Percentiles rank a stretch among this genome's conserved stretches.
Conservation (phyloP, 768 basidiomycete species). For the Amanita muscaria region DNA sequence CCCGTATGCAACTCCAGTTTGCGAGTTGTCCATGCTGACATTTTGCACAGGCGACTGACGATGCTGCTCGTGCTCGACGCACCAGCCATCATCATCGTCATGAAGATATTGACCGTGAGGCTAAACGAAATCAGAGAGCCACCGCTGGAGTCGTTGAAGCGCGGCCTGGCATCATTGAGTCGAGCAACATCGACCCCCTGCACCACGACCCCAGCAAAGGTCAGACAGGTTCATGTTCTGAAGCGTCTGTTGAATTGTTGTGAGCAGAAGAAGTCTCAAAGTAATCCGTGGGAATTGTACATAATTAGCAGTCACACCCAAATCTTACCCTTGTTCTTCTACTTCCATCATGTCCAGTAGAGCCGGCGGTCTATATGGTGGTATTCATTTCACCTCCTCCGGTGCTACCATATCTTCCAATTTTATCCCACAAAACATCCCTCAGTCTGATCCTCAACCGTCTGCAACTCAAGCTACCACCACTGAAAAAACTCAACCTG, state of each 20-base stretch:
- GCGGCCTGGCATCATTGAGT: constrained; percentile 48
- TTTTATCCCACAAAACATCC: constrained; percentile 19
- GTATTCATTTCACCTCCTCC: constrained; percentile 70
- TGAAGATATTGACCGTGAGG: constrained; percentile 26
- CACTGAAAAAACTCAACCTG: constrained; percentile 19
- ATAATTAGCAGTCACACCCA: constrained; percentile 4
- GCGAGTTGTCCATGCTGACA: neutral
- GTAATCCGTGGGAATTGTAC: constrained; percentile 9
- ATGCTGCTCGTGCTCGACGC: neutral
- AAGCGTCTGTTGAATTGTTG: neutral
- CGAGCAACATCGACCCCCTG: constrained; percentile 43
- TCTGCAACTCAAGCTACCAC: constrained; percentile 13
- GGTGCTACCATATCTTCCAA: constrained; percentile 44
- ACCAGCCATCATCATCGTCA: constrained; percentile 4
- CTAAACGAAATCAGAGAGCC: constrained; percentile 29
- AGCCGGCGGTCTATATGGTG: constrained; percentile 81
- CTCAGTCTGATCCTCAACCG: neutral
- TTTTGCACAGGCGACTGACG: neutral
- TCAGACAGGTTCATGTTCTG: neutral
- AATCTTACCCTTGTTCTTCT: constrained; percentile 11
- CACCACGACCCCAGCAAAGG: constrained; percentile 35
- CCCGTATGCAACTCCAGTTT: constrained; percentile 27
- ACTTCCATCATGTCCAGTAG: constrained; percentile 55
- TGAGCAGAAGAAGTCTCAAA: constrained; percentile 30
- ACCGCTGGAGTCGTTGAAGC: constrained; percentile 43